Conservation (phyloP, 768 basidiomycete genomes). For the Suillus subalutaceus region DNA sequence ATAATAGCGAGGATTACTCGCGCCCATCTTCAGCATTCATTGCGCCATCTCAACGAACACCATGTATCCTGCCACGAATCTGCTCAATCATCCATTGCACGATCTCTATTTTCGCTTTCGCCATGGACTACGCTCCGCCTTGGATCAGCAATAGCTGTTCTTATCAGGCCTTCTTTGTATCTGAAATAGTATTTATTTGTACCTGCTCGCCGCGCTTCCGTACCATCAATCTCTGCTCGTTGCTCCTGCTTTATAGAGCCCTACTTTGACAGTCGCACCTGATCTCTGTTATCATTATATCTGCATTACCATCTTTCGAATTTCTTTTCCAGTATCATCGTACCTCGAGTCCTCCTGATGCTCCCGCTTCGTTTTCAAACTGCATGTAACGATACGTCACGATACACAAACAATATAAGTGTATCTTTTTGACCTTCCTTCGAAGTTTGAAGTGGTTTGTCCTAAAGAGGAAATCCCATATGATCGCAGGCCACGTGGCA, state of each 20-base stretch:
- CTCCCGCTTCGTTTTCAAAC: neutral
- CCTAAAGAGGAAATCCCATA: neutral
- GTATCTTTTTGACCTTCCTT: neutral
- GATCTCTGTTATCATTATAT: constrained; percentile 17
- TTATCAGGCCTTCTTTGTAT: constrained; percentile 15
- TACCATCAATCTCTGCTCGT: constrained; percentile 16
- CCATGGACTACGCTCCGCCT: constrained; percentile 33
- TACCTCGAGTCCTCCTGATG: neutral
- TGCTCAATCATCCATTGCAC: constrained; percentile 24
- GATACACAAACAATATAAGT: neutral
- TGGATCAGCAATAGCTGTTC: constrained; percentile 30
- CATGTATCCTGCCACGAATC: constrained; percentile 32
- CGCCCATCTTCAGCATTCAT: constrained; percentile 24
- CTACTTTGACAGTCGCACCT: constrained; percentile 20
- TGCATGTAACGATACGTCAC: neutral
- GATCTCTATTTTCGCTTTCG: constrained; percentile 18
- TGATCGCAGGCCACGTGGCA: constrained; percentile 5
- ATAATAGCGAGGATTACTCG: constrained; percentile 29
- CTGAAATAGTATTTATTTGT: constrained; percentile 22
- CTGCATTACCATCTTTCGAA: constrained; percentile 10
- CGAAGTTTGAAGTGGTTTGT: too few relatives aligned
- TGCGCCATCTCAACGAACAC: constrained; percentile 28
- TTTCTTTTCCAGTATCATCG: constrained; percentile 2
- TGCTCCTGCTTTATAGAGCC: constrained; percentile 15
- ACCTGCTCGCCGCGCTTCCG: constrained; percentile 7